Evolutionary conservation across 371 early-diverging fungal species (phyloP).

Genomic region (Mucor saturninus): DNA sequence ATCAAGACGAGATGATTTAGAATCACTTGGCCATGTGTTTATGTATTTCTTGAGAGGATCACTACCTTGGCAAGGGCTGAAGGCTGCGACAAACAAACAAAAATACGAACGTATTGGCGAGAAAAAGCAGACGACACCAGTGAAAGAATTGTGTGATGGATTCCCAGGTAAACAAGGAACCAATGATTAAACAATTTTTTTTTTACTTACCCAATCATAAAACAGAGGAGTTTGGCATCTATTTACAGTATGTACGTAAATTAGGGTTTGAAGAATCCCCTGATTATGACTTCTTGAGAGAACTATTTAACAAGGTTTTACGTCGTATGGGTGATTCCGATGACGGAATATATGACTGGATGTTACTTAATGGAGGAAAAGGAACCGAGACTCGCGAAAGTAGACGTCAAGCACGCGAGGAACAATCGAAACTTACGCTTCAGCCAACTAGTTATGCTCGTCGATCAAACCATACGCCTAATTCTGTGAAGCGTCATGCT

Average conservation of each 20-base stretch:
- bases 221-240: constrained; percentile 87
- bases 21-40: constrained; percentile 98
- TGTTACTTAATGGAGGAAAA: constrained; percentile 69
- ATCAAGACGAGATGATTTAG: constrained; percentile 98
- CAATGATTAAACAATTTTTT: neutral
- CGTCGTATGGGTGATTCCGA: constrained; percentile 77
- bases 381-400: constrained; percentile 36
- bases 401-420: constrained; percentile 34
- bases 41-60: constrained; percentile 98
- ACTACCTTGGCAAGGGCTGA: constrained; percentile 99
- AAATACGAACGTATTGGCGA: constrained; percentile 99
- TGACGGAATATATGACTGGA: constrained; percentile 98
- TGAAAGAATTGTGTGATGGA: constrained; percentile 93
- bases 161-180: constrained; percentile 68
- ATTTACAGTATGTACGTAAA: constrained; percentile 92
- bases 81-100: constrained; percentile 98
- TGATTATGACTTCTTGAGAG: constrained; percentile 90
- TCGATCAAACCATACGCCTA: constrained; percentile 22
- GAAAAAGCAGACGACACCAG: constrained; percentile 93
- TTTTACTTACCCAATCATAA: neutral
- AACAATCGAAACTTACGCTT: constrained; percentile 21
- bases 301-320: constrained; percentile 87
- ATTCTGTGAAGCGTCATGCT: constrained; percentile 31
- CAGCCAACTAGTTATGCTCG: constrained; percentile 16
- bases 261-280: constrained; percentile 97